Conservation (phyloP, 192 early-diverging fungal species). For the Coemansia sp. region DNA sequence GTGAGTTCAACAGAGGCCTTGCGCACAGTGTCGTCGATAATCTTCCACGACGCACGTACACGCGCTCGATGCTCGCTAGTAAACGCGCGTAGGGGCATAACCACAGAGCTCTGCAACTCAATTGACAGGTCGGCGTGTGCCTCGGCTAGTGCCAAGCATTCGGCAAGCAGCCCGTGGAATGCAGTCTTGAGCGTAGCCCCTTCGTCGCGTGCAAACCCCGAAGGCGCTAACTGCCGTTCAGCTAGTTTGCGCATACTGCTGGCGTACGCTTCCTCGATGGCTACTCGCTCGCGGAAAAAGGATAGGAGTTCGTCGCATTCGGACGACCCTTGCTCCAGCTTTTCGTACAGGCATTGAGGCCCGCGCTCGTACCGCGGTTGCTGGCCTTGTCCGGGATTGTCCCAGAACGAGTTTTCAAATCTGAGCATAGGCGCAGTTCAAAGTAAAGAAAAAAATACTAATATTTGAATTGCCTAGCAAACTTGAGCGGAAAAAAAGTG, state of each 20-base stretch:
- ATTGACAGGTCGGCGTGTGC: constrained; percentile 44
- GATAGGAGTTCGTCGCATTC: constrained; percentile 53
- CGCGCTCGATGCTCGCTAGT: constrained; percentile 51
- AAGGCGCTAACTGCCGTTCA: constrained; percentile 23
- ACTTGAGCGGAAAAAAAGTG: background rate
- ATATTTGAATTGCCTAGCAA: background rate
- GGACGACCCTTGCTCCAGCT: constrained; percentile 49
- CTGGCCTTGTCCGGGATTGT: constrained; percentile 51
- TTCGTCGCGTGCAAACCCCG: constrained; percentile 55
- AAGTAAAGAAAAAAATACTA: background rate
- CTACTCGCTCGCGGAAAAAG: constrained; percentile 48
- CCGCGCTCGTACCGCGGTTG: constrained; percentile 52
- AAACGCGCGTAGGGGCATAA: constrained; percentile 50
- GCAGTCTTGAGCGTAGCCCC: constrained; percentile 57
- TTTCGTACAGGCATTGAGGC: constrained; percentile 47
- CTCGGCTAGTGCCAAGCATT: constrained; percentile 39
- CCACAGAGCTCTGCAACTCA: constrained; percentile 48
- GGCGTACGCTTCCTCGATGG: constrained; percentile 51
- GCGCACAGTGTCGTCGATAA: constrained; percentile 49
- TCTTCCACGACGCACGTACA: constrained; percentile 48
- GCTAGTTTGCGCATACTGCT: constrained; percentile 42
- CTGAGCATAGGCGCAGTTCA: constrained; percentile 29
- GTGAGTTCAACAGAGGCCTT: constrained; percentile 39
- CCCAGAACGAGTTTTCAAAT: constrained; percentile 59
- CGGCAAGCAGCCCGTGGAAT: constrained; percentile 46